phyloP scores from a whole-genome alignment of 2,329 filamentous ascomycete genomes.

The Nigrograna mackinnonii region DNA sequence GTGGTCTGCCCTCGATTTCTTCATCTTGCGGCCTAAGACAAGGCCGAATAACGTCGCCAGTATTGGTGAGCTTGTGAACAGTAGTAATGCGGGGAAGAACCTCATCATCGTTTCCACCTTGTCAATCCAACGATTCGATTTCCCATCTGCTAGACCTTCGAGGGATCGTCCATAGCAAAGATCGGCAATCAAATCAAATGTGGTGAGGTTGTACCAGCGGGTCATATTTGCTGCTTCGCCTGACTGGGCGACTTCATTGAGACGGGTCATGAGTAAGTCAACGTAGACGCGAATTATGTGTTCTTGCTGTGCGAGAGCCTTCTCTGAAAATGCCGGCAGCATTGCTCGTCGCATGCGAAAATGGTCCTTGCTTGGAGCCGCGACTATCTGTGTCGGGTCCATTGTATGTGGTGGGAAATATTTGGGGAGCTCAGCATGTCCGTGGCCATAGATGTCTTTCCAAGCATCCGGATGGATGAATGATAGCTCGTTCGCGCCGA shows the following conservation, averaged over 20 bases:
- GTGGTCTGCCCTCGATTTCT: no score
- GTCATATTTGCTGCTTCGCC: conserved; percentile 31
- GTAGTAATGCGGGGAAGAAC: no score
- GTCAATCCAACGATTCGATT: no score
- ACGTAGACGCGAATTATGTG: conserved; percentile 39
- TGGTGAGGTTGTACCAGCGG: conserved; percentile 15
- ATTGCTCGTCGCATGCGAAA: conserved; percentile 16
- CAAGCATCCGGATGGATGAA: conserved; percentile 16
- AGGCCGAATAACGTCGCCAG: no score
- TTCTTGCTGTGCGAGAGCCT: conserved; percentile 38
- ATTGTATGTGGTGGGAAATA: no score
- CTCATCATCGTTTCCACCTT: no score
- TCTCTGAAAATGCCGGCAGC: conserved; percentile 39
- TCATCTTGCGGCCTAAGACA: no score
- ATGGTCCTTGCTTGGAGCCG: conserved; percentile 13
- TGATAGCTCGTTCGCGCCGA: conserved; percentile 19
- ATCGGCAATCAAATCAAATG: conserved; percentile 14
- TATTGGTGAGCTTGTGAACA: no score
- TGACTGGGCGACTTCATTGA: conserved; percentile 33
- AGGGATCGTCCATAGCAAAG: no score
- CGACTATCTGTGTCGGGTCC: conserved; percentile 8
- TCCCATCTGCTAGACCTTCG: no score
- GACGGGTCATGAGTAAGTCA: conserved; percentile 36
- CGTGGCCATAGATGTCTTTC: conserved; percentile 25
- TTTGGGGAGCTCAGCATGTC: conserved; percentile 7